Percentiles rank a stretch among this genome's conserved stretches.
Conservation (phyloP, 495 filamentous ascomycete genomes). For the Tuber borchii region DNA sequence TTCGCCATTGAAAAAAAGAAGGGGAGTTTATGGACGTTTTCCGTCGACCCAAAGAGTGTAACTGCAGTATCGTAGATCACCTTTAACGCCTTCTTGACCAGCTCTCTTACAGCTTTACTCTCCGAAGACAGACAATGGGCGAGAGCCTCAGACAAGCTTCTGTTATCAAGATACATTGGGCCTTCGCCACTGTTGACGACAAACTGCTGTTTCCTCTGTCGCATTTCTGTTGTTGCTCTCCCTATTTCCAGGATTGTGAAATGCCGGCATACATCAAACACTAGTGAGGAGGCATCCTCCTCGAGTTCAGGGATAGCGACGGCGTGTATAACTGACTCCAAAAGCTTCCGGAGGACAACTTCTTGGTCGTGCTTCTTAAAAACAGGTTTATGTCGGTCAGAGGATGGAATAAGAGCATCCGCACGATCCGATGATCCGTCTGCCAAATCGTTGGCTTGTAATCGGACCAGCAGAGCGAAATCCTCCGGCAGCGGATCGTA, state of each 20-base stretch:
- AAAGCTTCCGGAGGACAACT: slow-evolving; percentile 67
- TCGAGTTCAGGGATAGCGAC: slow-evolving; percentile 73
- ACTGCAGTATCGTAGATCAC: slow-evolving; percentile 70
- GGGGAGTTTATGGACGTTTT: slow-evolving; percentile 61
- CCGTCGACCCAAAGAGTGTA: slow-evolving; percentile 68
- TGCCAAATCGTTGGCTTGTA: slow-evolving; percentile 80
- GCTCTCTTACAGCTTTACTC: slow-evolving; percentile 66
- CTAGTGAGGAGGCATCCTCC: slow-evolving; percentile 61
- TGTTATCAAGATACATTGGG: slow-evolving; percentile 71
- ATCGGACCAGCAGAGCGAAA: slow-evolving; percentile 69
- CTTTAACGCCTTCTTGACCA: slow-evolving; percentile 69
- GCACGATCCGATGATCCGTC: slow-evolving; percentile 58
- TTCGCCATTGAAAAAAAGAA: slow-evolving; percentile 77
- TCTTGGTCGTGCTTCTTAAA: slow-evolving; percentile 81
- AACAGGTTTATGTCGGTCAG: slow-evolving; percentile 73
- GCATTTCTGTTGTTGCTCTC: slow-evolving; percentile 64
- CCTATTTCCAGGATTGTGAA: slow-evolving; percentile 89
- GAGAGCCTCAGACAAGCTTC: slow-evolving; percentile 80
- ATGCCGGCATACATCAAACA: slow-evolving; percentile 76
- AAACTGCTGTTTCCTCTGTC: slow-evolving; percentile 66
- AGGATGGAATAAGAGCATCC: slow-evolving; percentile 58
- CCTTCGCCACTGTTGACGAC: slow-evolving; percentile 81
- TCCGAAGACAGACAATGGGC: slow-evolving; percentile 83
- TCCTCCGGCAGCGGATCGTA: slow-evolving; percentile 84
- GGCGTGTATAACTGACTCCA: slow-evolving; percentile 83